Conservation (phyloP, 768 basidiomycete genomes). For the Collybiopsis luxurians region DNA sequence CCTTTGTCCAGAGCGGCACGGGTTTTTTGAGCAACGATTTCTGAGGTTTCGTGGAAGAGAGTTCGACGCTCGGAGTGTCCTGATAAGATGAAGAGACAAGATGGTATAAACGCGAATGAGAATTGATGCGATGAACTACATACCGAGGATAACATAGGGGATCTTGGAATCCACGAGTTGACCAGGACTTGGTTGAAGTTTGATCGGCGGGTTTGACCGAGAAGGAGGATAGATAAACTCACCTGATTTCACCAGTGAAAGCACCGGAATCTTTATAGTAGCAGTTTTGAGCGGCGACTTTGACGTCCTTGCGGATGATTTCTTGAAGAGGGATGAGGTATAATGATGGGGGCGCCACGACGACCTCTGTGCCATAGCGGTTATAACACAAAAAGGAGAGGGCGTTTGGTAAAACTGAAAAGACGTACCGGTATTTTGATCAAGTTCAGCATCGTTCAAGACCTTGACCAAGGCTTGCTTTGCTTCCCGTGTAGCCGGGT, state of each 20-base stretch:
- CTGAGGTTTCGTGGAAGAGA: constrained; percentile 86
- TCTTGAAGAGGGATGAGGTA: constrained; percentile 78
- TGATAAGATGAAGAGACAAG: constrained; percentile 20
- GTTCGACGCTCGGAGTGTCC: constrained; percentile 97
- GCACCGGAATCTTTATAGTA: constrained; percentile 84
- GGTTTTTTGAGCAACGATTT: constrained; percentile 82
- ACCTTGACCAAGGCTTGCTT: constrained; percentile 63
- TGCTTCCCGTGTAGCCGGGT: constrained; percentile 65
- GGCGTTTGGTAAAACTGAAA: constrained; percentile 9
- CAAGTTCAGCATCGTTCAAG: constrained; percentile 79
- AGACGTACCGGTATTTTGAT: constrained; percentile 64
- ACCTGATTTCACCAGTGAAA: constrained; percentile 97
- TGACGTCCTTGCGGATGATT: constrained; percentile 59
- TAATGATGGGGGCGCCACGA: constrained; percentile 87
- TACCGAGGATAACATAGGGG: constrained; percentile 90
- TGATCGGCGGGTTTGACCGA: neutral
- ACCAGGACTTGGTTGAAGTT: constrained; percentile 48
- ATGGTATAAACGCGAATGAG: neutral
- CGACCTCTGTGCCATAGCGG: constrained; percentile 62
- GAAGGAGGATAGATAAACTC: constrained; percentile 15
- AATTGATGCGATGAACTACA: too few relatives aligned
- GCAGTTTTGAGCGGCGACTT: constrained; percentile 90
- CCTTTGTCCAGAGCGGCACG: constrained; percentile 73
- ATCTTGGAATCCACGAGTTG: constrained; percentile 88
- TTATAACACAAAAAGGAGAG: constrained; percentile 12